phyloP scores from a whole-genome alignment of 768 basidiomycete species.

The Suillus cothurnatus region DNA sequence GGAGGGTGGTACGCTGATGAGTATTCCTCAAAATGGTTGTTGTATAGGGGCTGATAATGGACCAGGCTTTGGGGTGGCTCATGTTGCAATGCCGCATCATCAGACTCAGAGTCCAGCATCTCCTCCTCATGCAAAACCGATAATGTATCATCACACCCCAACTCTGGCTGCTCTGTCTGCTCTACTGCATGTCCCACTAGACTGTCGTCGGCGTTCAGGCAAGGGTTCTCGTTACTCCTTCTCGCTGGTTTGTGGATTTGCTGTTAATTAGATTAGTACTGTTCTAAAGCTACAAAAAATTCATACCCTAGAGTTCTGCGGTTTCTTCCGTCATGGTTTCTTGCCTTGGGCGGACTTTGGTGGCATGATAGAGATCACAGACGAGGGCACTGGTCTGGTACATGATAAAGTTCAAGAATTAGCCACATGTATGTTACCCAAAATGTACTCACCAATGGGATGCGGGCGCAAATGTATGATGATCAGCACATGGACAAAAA shows the following conservation, averaged over 20 bases:
- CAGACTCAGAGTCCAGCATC: too few species aligned
- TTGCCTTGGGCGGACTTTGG: not conserved
- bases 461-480: too few species aligned
- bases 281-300: not conserved
- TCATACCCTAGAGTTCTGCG: not conserved
- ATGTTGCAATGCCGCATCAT: too few species aligned
- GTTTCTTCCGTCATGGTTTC: not conserved
- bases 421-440: too few species aligned
- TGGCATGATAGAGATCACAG: not conserved
- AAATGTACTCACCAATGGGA: too few species aligned
- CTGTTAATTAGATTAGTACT: not conserved
- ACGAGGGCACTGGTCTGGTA: too few species aligned
- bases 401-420: too few species aligned
- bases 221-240: not conserved
- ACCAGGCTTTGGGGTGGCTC: too few species aligned
- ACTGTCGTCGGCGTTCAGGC: not conserved
- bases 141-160: not conserved
- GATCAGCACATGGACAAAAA: too few species aligned
- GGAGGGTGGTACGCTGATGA: too few species aligned
- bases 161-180: not conserved
- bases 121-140: not conserved
- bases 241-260: not conserved
- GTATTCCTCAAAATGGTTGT: too few species aligned
- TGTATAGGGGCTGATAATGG: too few species aligned
- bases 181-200: not conserved